Conservation (phyloP, 495 filamentous ascomycete species). For the Jackrogersella minutella region DNA sequence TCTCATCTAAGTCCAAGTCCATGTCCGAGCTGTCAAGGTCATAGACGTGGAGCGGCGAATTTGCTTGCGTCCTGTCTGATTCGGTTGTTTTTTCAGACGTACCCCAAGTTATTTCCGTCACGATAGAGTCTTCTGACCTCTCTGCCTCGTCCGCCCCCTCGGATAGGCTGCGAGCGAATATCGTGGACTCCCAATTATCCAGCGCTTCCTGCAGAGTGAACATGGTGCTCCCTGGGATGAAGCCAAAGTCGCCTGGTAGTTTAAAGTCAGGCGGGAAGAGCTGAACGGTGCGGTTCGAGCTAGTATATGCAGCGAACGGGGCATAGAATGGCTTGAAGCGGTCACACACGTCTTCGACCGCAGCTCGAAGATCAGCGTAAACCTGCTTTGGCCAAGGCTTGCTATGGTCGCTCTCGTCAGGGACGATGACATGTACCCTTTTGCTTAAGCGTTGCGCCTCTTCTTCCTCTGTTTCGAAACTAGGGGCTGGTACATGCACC, state of each 20-base stretch:
- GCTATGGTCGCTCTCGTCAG: conserved; percentile 3
- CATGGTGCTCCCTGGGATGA: conserved; percentile 4
- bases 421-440: conserved; percentile 23
- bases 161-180: not conserved
- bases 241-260: not conserved
- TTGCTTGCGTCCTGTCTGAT: not conserved
- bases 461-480: conserved; percentile 9
- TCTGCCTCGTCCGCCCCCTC: conserved; percentile 4
- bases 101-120: not conserved
- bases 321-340: conserved; percentile 37
- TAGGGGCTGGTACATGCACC: not conserved
- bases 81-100: not conserved
- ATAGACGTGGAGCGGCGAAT: not conserved
- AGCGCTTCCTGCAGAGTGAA: conserved; percentile 24
- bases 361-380: conserved; percentile 36
- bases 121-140: not conserved
- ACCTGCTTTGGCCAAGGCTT: conserved; percentile 33
- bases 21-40: not conserved
- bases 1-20: not conserved
- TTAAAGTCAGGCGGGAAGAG: conserved; percentile 30
- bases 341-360: conserved; percentile 30
- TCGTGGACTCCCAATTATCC: conserved; percentile 10
- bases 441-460: conserved; percentile 3
- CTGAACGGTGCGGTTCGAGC: conserved; percentile 19
- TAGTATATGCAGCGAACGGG: conserved; percentile 36